phyloP scores from a whole-genome alignment of 108 stramenopile genomes.

The Cyclostephanos tholiformis region DNA sequence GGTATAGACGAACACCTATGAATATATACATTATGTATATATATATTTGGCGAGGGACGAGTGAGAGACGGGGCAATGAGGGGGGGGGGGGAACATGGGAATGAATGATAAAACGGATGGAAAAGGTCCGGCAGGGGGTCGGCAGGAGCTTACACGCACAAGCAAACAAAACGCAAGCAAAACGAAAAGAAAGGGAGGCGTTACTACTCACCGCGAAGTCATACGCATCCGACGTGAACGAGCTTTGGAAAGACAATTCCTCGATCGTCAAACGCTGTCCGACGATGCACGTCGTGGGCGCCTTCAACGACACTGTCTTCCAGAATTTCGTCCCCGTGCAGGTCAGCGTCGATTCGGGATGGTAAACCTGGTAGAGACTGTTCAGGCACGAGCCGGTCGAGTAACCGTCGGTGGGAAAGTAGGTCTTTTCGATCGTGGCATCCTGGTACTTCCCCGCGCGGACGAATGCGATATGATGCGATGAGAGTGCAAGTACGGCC shows the following conservation, averaged over 20 bases:
- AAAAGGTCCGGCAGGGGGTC: no score
- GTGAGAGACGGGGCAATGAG: neutral
- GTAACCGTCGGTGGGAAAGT: neutral
- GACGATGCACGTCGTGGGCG: neutral
- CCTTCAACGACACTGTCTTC: neutral
- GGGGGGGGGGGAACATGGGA: neutral
- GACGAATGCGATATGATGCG: no score
- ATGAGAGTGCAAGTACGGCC: no score
- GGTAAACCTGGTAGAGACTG: neutral
- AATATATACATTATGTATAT: neutral
- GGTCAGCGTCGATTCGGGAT: neutral
- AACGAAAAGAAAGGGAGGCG: no score
- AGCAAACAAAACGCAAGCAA: neutral
- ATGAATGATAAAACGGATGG: no score
- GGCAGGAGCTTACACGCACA: neutral
- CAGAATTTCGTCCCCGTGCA: constrained; percentile 5
- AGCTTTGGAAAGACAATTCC: neutral
- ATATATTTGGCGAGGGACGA: neutral
- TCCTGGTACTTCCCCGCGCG: neutral
- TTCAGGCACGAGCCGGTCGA: neutral
- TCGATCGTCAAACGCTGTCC: neutral
- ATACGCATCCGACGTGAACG: neutral
- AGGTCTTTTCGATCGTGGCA: neutral
- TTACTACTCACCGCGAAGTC: constrained; percentile 18
- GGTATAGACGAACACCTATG: constrained; percentile 4